Evolutionary conservation across 2,329 filamentous ascomycete genomes (phyloP), one percentile per base, ranked within the genome.

Genomic region (Fusarium heterosporum): DNA sequence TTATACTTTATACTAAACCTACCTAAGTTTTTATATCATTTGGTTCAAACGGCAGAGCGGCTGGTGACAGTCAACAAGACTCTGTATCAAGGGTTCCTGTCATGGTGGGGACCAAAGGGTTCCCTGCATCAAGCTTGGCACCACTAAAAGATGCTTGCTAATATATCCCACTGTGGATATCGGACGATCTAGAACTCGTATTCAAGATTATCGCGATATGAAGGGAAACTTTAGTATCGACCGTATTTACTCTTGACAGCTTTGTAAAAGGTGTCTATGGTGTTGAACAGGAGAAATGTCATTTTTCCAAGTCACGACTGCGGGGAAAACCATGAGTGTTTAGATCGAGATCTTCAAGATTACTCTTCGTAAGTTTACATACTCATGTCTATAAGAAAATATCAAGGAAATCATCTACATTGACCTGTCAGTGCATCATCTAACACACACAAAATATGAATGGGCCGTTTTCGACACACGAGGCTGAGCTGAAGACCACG

Each of bases 81-180:
- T 46, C 17, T 43, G 17, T 46, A 22, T 52, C 62, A 58, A 69
- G 65, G 61, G 65, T 69, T 69, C 64, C 29, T 25, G 45, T 22
- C 39, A 52, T 34, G 29, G 61, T 66, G 65, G 65, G 57, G 65
- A 58, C 41, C 17, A 58, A 19, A 53, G 54, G 48, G 51, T 47
- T 49, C 54, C 46, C n/a, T 43, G 38, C 12, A 25, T 26, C 14
- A 12, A 36, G 41, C 56, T 66, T 62, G 56, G 55, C 55, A 55
- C 64, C 64, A 68, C 61, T 68, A 50, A 40, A 28, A 65, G 40
- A 48, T 39, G 65, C 64, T 54, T 66, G 64, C 54, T 55, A 54
- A 26, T 61, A 43, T 19, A 42, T 56, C 54, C 43, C 28, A 32
- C 26, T 41, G 55, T 28, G 42, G 64, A 56, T 36, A 36, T 55